phyloP scores from a whole-genome alignment of 352 stramenopile species.

The Pythium folliculosum region DNA sequence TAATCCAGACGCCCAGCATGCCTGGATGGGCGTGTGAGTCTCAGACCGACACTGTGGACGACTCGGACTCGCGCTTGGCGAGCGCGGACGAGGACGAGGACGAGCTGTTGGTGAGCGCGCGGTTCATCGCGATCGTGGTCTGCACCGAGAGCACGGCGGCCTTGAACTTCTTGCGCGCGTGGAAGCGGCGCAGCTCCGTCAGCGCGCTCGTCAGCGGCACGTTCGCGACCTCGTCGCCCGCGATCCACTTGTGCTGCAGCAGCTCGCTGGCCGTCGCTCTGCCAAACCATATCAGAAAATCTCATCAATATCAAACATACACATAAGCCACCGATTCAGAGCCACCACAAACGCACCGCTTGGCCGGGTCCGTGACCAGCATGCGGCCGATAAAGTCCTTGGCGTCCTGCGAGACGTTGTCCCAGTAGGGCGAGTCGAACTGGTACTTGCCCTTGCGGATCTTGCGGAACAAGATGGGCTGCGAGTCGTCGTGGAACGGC shows the following conservation, averaged over 20 bases:
- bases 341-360: constrained; percentile 40
- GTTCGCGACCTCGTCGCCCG: constrained; percentile 59
- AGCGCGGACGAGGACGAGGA: constrained; percentile 15
- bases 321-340: neutral
- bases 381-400: constrained; percentile 92
- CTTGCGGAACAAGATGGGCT: constrained; percentile 90
- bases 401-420: constrained; percentile 90
- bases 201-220: constrained; percentile 77
- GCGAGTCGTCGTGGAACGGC: constrained; percentile 93
- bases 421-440: constrained; percentile 96
- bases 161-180: constrained; percentile 84
- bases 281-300: constrained; percentile 5
- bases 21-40: neutral
- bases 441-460: constrained; percentile 91
- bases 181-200: constrained; percentile 77
- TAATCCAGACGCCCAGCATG: neutral
- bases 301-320: constrained; percentile 6
- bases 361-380: constrained; percentile 79
- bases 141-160: constrained; percentile 78
- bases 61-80: constrained; percentile 13
- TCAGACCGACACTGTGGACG: constrained; percentile 24
- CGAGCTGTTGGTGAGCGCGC: constrained; percentile 35
- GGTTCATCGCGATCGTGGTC: constrained; percentile 85
- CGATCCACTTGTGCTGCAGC: constrained; percentile 79
- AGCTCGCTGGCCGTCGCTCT: constrained; percentile 57